Conservation (phyloP, 192 early-diverging fungal species). For the Phlyctochytrium planicorne region DNA sequence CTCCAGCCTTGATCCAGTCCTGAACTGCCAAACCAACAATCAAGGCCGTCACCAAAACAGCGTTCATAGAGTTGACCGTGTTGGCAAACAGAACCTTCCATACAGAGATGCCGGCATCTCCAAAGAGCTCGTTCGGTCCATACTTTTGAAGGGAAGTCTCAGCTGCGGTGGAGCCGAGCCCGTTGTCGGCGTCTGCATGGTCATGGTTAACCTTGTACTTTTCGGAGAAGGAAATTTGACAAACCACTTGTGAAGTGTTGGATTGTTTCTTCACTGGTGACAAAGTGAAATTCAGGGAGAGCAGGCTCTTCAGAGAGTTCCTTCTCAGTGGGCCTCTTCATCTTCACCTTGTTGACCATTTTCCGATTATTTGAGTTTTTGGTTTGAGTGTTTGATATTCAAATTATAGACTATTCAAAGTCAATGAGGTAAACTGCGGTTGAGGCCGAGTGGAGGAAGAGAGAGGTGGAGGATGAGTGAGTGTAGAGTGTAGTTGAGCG, state of each 20-base stretch:
- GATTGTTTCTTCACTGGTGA: neutral
- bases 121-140: conserved; percentile 27
- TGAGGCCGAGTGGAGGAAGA: too few species aligned
- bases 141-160: conserved; percentile 2
- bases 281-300: neutral
- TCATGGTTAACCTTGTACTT: neutral
- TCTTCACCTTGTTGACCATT: neutral
- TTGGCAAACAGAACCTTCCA: conserved; percentile 35
- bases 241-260: neutral
- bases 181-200: conserved; percentile 13
- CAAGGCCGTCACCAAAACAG: conserved; percentile 35
- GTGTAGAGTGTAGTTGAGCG: too few species aligned
- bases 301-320: neutral
- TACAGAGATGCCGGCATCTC: conserved; percentile 24
- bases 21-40: conserved; percentile 19
- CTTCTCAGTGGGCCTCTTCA: neutral
- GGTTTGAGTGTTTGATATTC: too few species aligned
- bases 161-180: conserved; percentile 7
- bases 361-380: too few species aligned
- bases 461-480: too few species aligned
- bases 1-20: conserved; percentile 35
- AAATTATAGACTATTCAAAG: too few species aligned
- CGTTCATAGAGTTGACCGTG: conserved; percentile 42
- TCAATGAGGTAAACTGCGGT: too few species aligned
- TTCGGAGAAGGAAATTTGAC: neutral